Evolutionary conservation across 1,284 basidiomycete genomes (phyloP), one percentile per base, ranked within the genome.

Genomic region (Tremellales sp.): DNA sequence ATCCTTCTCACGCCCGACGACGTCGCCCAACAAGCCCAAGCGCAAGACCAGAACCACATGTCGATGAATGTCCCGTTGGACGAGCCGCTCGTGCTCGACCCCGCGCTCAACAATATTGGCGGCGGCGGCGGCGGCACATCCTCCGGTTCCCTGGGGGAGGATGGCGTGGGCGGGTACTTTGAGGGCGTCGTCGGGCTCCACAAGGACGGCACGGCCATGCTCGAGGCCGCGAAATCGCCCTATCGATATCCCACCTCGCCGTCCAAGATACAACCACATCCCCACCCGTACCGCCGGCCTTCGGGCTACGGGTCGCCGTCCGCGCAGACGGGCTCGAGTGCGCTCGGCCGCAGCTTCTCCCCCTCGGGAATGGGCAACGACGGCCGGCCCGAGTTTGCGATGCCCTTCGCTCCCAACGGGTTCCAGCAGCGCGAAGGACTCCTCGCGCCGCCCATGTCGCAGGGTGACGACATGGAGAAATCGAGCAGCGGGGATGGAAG

Each of bases 1-100:
- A 58, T 68, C 46, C 58, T 71, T 45, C 53, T 71, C 12, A 71
- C 68, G 3, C 68, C 68, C 14, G 53, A 63, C 36, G 68, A 70
- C 7, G 40, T 56, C 25, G 51, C 52, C 16, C 38, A 46, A 10
- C 54, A 25, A 57, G 42, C 54, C 55, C 28, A 46, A 48, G 40
- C 42, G 28, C 41, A 43, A 26, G 3, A 45, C n/a, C 33, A 8
- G 24, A 42, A 14, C 39, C 26, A 4, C 41, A 50, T 21, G 51
- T 25, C 48, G 16, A 29, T 52, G 26, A 28, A 21, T 14, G 51
- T 48, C 4, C 54, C 55, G n/a, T 22, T 61, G 14, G 58, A 60
- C 13, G 58, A 60, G 24, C 53, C 57, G 3, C 19, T 53, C 32
- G 44, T 56, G 16, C 47, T 67, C 19, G 58, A 61, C 47, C 43